Evolutionary conservation across 441 rosid species (phyloP), one percentile per base, ranked within the genome.

Genomic region (Kokia cookei): DNA sequence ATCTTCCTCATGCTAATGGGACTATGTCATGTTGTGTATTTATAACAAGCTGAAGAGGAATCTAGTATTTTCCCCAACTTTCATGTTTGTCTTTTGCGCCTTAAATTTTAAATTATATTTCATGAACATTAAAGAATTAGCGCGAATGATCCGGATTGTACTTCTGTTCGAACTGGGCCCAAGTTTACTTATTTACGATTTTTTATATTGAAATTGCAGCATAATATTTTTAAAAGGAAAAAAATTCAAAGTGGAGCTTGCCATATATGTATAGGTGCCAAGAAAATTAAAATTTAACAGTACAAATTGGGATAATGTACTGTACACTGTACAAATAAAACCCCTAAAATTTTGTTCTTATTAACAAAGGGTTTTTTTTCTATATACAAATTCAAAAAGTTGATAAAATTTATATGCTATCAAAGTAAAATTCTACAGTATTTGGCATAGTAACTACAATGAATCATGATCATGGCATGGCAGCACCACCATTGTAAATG

Each of bases 401-500:
- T 13, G 7, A 50, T 50, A 50, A 4, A 50, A 50, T 50, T 14
- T 50, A 50, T 40, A 40, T 40, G 17, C 53, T 29, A 64, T 17
- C 69, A 65, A 43, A 62, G 17, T 14, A 68, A 9, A 12, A 3
- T 29, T 51, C n/a, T n/a, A 50, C 27, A 27, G 5, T 22, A 22
- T 17, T 42, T 65, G 2, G 62, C 26, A n/a, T n/a, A 68, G 59
- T 27, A 68, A 43, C 45, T 10, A 68, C 47, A n/a, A 78, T 78
- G 77, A 50, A 74, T 61, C 73, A 71, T 13, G 67, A 54, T 7
- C 76, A 68, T 29, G 80, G 79, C 65, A 81, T 79, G 87, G 78
- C 4, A 64, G n/a, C 81, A 29, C 74, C 84, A 12, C 78, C 86
- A 10, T 26, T 82, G 0, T 13, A 14, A 51, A 12, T 53, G 22